Base-by-base conservation (phyloP, 2,329 filamentous ascomycete genomes). In the Cercospora zeae-maydis region DNA sequence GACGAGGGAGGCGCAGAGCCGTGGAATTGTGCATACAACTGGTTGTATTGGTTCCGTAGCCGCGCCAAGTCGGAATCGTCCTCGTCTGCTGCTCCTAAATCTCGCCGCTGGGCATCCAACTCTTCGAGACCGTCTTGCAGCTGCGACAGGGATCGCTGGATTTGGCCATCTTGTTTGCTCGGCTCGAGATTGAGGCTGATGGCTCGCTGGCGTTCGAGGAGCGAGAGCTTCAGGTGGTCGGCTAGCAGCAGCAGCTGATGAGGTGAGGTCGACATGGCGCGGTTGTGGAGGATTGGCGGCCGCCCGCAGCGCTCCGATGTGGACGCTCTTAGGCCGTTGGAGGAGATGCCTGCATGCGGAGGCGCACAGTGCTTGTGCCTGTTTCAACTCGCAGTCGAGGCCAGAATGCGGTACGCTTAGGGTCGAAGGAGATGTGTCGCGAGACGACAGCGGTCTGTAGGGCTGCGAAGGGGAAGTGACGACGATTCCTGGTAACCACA, bases 191-290 rank as follows among this genome's bases (percentile, higher is more conserved):
- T 88, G 49, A 96, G 84, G 13, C 87, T 90, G 71, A 91, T 86
- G 54, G 93, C 92, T 63, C 93, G 88, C 79, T 96, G 89, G 63
- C 93, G 88, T 80, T 98, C 95, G 27, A 98, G 87, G 14, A 99
- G 84, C 13, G 93, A 96, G 65, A 98, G 86, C 79, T 98, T 97
- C 82, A 98, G 91, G 78, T 98, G 93, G 79, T 99, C 95, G 73
- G 93, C 92, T 62, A 98, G 86, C 59, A 98, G 88, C 76, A 93
- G 92, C 69, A 98, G 88, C 77, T 97, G 93, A 13, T 83, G 83
- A 55, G 85, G 81, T 30, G 71, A 64, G 7, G 67, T 65, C 42
- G 71, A 55, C 63, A 67, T 67, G 45, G 19, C 34, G 14, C 53
- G n/a, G 33, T 34, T 14, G 54, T 57, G 36, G 34, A 16, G 54